Conservation (phyloP, 441 rosid genomes). For the Populus trichocarpa region DNA sequence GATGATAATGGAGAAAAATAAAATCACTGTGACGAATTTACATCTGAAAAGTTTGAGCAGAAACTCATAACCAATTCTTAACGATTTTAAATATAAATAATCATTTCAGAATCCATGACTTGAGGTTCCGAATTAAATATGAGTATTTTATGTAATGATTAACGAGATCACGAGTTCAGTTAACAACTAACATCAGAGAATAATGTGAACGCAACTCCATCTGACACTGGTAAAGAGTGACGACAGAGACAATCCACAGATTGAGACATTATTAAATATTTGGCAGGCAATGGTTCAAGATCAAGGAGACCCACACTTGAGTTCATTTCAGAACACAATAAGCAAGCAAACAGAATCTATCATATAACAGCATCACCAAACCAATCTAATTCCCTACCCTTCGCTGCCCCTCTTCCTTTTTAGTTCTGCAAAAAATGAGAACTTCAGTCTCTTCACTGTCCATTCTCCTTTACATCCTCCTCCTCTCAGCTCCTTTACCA, state of each 20-base stretch:
- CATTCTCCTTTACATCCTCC: conserved; percentile 14
- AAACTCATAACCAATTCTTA: no score
- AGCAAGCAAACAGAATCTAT: not conserved
- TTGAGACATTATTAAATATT: not conserved
- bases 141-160: not conserved
- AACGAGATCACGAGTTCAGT: not conserved
- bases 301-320: not conserved
- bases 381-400: not conserved
- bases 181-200: not conserved
- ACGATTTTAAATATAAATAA: no score
- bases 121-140: not conserved
- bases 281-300: not conserved
- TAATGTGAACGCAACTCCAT: not conserved
- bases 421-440: conserved; percentile 17
- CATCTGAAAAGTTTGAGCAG: no score
- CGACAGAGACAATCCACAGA: conserved; percentile 7
- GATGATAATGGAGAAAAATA: no score
- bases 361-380: not conserved
- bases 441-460: conserved; percentile 14
- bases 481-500: conserved; percentile 11
- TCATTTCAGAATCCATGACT: not conserved
- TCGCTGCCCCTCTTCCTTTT: not conserved
- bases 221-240: conserved; percentile 3
- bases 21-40: no score
- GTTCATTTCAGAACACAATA: not conserved